Conservation (phyloP, 2,329 filamentous ascomycete species). For the Calonectria pauciramosa region DNA sequence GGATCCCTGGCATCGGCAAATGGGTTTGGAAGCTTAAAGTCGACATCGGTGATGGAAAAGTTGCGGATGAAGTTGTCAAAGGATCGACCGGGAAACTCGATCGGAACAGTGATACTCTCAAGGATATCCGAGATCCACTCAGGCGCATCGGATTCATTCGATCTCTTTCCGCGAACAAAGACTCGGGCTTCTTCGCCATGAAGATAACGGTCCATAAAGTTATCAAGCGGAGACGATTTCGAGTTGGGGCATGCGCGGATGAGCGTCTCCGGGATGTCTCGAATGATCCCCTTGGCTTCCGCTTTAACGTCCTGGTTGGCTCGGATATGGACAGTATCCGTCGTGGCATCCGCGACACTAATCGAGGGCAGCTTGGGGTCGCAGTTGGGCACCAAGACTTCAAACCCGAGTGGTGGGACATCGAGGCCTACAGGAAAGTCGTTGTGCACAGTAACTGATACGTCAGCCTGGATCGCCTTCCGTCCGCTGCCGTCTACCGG, state of each 20-base stretch:
- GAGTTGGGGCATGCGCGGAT: constrained; percentile 82
- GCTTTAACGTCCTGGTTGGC: constrained; percentile 78
- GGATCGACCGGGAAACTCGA: constrained; percentile 85
- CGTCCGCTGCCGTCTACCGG: constrained; percentile 60
- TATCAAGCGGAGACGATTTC: constrained; percentile 85
- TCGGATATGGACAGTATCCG: constrained; percentile 74
- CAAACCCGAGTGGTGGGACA: constrained; percentile 85
- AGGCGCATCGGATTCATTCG: constrained; percentile 77
- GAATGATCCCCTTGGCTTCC: constrained; percentile 79
- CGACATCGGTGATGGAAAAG: constrained; percentile 87
- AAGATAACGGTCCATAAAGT: constrained; percentile 84
- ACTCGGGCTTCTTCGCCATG: constrained; percentile 83
- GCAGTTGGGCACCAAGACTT: constrained; percentile 89
- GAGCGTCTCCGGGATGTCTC: constrained; percentile 79
- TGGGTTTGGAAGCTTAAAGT: constrained; percentile 87
- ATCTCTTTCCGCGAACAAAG: constrained; percentile 84
- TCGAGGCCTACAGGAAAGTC: constrained; percentile 82
- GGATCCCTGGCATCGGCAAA: constrained; percentile 82
- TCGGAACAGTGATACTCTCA: constrained; percentile 83
- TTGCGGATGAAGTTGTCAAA: constrained; percentile 89
- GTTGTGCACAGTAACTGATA: constrained; percentile 80
- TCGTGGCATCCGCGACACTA: constrained; percentile 81
- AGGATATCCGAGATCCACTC: constrained; percentile 87
- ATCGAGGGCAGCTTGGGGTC: constrained; percentile 79
- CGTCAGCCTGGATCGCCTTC: constrained; percentile 83